phyloP scores from a whole-genome alignment of 2,329 filamentous ascomycete genomes.

The Verticillium nonalfalfae region DNA sequence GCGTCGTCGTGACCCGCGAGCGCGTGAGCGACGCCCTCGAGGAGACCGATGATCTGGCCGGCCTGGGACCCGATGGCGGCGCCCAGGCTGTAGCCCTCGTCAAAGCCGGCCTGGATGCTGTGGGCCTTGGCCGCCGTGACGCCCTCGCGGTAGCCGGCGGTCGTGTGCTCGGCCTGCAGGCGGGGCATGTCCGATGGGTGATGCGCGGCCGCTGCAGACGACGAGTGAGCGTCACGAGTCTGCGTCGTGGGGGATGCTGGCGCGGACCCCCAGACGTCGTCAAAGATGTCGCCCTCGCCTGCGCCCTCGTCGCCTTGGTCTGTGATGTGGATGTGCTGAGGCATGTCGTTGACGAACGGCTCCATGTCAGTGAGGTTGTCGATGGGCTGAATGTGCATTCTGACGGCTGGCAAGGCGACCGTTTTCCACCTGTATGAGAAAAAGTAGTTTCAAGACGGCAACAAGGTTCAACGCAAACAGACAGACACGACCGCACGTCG shows the following conservation, averaged over 20 bases:
- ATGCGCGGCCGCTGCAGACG: constrained; percentile 3
- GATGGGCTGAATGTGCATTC: constrained; percentile 13
- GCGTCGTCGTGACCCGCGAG: constrained; percentile 21
- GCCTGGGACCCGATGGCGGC: constrained; percentile 70
- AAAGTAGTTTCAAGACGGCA: too few species aligned
- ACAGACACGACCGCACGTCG: background rate
- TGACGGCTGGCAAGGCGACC: background rate
- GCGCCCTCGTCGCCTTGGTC: background rate
- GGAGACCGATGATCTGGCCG: constrained; percentile 68
- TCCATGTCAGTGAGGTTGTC: constrained; percentile 11
- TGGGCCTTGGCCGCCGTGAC: constrained; percentile 68
- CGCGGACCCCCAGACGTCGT: constrained; percentile 15
- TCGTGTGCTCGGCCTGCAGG: constrained; percentile 70
- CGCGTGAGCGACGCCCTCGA: constrained; percentile 64
- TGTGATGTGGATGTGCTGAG: background rate
- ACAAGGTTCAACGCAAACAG: background rate
- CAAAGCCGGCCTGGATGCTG: constrained; percentile 81
- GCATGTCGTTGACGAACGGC: constrained; percentile 9
- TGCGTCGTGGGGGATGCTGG: constrained; percentile 5
- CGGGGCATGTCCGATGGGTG: constrained; percentile 63
- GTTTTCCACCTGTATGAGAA: too few species aligned
- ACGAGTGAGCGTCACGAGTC: background rate
- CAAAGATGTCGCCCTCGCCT: constrained; percentile 10
- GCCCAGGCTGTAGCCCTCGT: constrained; percentile 82
- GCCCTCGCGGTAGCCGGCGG: constrained; percentile 86